Evolutionary conservation across 2,329 filamentous ascomycete species (phyloP), one percentile per base, ranked within the genome.

Genomic region (Clonostachys rosea): DNA sequence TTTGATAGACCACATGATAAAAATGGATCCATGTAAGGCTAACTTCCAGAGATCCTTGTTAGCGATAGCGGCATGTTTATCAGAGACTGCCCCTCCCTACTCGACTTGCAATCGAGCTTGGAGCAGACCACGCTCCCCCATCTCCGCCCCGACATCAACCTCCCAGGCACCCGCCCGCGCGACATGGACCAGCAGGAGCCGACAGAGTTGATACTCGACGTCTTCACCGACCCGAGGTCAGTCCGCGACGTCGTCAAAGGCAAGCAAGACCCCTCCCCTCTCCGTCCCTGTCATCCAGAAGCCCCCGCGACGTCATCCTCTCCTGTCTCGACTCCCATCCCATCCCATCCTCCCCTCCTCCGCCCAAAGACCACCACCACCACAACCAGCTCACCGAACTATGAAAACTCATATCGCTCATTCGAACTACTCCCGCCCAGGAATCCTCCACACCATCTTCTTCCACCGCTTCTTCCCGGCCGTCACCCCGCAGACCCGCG

Each of bases 391-490:
- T 8, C 17, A 8, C 24, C 24, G 9, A 30, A 30, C n/a, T n/a
- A 14, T 9, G 5, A 3, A 40, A 40, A 40, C n/a, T n/a, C n/a
- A 40, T 7, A 40, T 30, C 37, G 37, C n/a, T 40, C n/a, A 40
- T n/a, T n/a, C 37, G 12, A 42, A 42, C 1, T 20, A 42, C 8
- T 14, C 7, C 4, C 40, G 13, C 3, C 44, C 17, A 50, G 92
- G 88, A 53, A 88, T 96, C 64, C 80, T 97, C 44, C 91, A 96
- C 67, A 95, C 91, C 44, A 96, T 97, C 66, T 99, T 97, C 82
- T 97, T 97, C 79, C 91, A 96, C 73, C 87, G 94, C 61, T 95
- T 92, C 80, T 96, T 97, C 75, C 90, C 90, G 48, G 85, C 89
- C 49, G 80, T 96, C 57, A 75, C 81, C 40, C 92, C 94, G 6